phyloP scores from a whole-genome alignment of 2,329 filamentous ascomycete genomes.

The Metarhizium sp. region DNA sequence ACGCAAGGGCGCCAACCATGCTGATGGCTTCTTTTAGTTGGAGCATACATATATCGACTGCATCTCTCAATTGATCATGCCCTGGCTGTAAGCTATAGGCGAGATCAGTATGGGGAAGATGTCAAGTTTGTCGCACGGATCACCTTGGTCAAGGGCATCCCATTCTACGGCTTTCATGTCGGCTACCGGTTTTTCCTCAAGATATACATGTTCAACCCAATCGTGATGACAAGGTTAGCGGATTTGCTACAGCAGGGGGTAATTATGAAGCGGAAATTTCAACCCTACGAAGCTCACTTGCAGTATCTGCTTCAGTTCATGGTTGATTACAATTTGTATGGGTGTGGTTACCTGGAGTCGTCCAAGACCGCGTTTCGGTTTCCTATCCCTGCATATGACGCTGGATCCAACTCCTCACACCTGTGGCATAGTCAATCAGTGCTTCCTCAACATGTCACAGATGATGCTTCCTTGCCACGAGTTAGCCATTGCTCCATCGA shows the following conservation, averaged over 20 bases:
- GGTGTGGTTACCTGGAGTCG: slow-evolving; percentile 77
- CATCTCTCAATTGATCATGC: slow-evolving; percentile 88
- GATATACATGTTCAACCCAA: slow-evolving; percentile 84
- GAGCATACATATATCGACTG: slow-evolving; percentile 64
- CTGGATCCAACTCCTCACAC: slow-evolving; percentile 50
- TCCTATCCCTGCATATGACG: slow-evolving; percentile 63
- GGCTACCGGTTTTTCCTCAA: slow-evolving; percentile 89
- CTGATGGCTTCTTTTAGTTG: slow-evolving; percentile 40
- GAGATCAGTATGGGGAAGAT: slow-evolving; percentile 59
- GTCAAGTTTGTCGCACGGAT: slow-evolving; percentile 78
- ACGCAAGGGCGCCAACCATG: neutral
- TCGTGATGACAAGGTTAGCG: slow-evolving; percentile 75
- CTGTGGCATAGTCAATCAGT: slow-evolving; percentile 76
- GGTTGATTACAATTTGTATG: slow-evolving; percentile 96
- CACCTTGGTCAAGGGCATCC: slow-evolving; percentile 82
- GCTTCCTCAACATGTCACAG: slow-evolving; percentile 33
- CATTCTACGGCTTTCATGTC: slow-evolving; percentile 93
- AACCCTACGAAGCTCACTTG: slow-evolving; percentile 89
- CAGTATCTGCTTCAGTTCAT: slow-evolving; percentile 95
- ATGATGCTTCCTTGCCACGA: slow-evolving; percentile 57
- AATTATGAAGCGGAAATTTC: slow-evolving; percentile 73
- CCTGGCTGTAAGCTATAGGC: slow-evolving; percentile 73
- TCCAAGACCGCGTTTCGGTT: slow-evolving; percentile 61
- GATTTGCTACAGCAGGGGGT: slow-evolving; percentile 83
- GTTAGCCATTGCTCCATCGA: slow-evolving; percentile 85